A percentile compares a stretch with the other conserved stretches of the same genome.
Conservation (phyloP, 148 eudicot genomes). For the Cornus kousa region DNA sequence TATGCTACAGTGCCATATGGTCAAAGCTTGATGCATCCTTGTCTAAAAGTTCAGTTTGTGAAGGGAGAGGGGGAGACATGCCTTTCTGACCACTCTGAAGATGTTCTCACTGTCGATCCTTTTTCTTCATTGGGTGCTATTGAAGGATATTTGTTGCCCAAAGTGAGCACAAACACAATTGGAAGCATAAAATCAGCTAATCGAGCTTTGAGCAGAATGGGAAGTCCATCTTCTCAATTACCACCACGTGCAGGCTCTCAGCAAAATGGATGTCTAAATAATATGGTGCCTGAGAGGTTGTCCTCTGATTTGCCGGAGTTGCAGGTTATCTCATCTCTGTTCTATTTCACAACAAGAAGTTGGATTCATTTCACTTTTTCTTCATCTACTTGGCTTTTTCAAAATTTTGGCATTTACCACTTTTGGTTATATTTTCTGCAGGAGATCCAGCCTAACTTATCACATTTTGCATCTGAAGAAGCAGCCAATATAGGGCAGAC, state of each 20-base stretch:
- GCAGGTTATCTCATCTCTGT: conserved; percentile 39
- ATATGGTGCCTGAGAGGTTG: conserved; percentile 31
- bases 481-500: conserved; percentile 21
- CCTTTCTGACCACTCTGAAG: conserved; percentile 56
- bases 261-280: conserved; percentile 28
- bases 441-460: conserved; percentile 22
- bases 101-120: conserved; percentile 74
- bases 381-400: background rate
- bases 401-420: background rate
- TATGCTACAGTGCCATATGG: conserved; percentile 72
- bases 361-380: too few species aligned
- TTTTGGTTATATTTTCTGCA: conserved; percentile 16
- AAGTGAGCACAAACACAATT: conserved; percentile 37
- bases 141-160: conserved; percentile 57
- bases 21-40: conserved; percentile 47
- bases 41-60: conserved; percentile 65
- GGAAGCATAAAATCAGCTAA: conserved; percentile 22
- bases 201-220: conserved; percentile 23
- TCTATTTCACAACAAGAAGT: background rate
- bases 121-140: conserved; percentile 71
- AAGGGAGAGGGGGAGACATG: conserved; percentile 59
- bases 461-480: conserved; percentile 27
- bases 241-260: conserved; percentile 30
- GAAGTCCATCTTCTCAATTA: conserved; percentile 22
- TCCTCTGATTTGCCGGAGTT: conserved; percentile 33